Evolutionary conservation across 306 rosid species (phyloP).

Genomic region (Ormosia emarginata): DNA sequence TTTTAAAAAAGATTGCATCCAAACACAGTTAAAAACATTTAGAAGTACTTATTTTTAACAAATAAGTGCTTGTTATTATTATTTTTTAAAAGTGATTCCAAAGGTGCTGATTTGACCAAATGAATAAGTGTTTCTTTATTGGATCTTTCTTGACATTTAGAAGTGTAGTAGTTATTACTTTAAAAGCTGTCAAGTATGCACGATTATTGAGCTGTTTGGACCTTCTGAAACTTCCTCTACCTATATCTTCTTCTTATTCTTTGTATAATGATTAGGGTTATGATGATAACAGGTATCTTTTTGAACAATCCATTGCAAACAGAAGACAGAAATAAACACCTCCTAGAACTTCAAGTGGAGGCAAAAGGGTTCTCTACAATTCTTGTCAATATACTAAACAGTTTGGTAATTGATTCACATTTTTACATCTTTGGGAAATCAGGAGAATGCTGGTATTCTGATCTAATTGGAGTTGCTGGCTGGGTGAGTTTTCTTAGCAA

Average conservation of each 20-base stretch:
- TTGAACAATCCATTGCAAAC: slow-evolving; percentile 32
- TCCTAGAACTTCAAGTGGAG: background rate
- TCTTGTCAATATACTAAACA: background rate
- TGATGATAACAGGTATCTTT: slow-evolving; percentile 40
- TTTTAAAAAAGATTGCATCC: no score
- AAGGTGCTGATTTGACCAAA: background rate
- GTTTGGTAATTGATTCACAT: background rate
- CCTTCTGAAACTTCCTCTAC: background rate
- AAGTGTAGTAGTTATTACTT: background rate
- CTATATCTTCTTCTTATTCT: background rate
- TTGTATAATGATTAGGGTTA: slow-evolving; percentile 1
- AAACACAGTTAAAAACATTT: no score
- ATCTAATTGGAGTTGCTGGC: background rate
- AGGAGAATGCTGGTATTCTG: background rate
- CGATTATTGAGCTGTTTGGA: slow-evolving; percentile 9
- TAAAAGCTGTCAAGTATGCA: background rate
- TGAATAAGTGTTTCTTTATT: background rate
- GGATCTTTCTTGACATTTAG: background rate
- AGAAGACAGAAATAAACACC: slow-evolving; percentile 17
- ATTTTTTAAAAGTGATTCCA: no score
- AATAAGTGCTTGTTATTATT: no score
- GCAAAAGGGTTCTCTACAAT: background rate
- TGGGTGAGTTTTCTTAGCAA: background rate
- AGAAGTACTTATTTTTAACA: no score
- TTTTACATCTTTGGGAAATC: background rate